Conservation (phyloP, 495 filamentous ascomycete species). For the Staphylotrichum tortipilum region DNA sequence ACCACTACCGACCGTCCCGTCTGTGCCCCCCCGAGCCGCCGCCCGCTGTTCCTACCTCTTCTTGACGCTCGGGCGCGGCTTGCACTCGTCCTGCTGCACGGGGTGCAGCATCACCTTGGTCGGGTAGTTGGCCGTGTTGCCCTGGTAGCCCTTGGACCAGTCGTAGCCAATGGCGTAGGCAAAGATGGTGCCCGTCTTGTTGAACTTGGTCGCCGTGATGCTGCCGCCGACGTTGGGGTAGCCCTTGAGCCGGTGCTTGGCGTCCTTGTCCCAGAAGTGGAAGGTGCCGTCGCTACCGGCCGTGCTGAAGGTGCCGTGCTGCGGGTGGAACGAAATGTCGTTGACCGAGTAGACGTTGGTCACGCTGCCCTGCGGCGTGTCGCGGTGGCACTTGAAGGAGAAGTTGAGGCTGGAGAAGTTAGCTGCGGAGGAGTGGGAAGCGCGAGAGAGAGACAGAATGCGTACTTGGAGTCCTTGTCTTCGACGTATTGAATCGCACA, state of each 20-base stretch:
- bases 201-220: conserved; percentile 78
- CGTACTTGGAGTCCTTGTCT: conserved; percentile 68
- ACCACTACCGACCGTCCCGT: neutral
- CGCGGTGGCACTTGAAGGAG: conserved; percentile 93
- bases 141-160: conserved; percentile 85
- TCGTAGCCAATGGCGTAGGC: conserved; percentile 92
- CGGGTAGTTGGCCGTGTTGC: conserved; percentile 58
- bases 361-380: conserved; percentile 50
- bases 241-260: conserved; percentile 81
- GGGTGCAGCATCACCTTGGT: conserved; percentile 93
- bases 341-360: conserved; percentile 88
- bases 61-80: conserved; percentile 33
- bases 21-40: neutral
- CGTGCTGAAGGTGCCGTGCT: conserved; percentile 82
- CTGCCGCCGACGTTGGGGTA: conserved; percentile 82
- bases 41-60: too few species aligned
- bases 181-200: conserved; percentile 72
- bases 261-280: conserved; percentile 93
- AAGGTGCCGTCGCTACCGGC: conserved; percentile 88
- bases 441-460: neutral
- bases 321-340: conserved; percentile 84
- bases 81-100: conserved; percentile 63
- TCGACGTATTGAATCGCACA: conserved; percentile 91
- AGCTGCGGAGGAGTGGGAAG: conserved; percentile 1
- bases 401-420: conserved; percentile 58